Conservation (phyloP, 805 yeast genomes). For the Yamadazyma akitaensis region DNA sequence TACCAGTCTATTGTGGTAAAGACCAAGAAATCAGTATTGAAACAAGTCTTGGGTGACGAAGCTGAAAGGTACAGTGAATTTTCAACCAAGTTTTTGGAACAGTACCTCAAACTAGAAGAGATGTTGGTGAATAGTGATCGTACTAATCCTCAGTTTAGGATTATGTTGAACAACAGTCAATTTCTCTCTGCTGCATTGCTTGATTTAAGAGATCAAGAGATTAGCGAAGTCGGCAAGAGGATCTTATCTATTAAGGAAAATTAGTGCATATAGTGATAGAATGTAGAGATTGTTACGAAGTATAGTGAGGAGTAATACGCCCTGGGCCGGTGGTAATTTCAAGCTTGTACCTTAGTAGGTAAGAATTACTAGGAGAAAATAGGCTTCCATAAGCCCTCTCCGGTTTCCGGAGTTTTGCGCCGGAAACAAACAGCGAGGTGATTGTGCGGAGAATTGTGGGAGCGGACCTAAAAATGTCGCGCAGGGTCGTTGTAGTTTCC, state of each 20-base stretch:
- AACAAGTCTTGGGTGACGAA: background rate
- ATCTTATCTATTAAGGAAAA: slow-evolving; percentile 1
- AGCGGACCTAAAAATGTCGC: too few relatives aligned
- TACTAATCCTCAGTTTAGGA: slow-evolving; percentile 9
- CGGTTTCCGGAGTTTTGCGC: background rate
- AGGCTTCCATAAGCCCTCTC: background rate
- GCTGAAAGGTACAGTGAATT: background rate
- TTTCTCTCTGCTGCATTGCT: slow-evolving; percentile 25
- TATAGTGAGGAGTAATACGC: too few relatives aligned
- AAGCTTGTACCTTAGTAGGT: too few relatives aligned
- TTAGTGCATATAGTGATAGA: too few relatives aligned
- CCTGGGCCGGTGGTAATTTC: background rate
- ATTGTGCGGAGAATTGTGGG: background rate
- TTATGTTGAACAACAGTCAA: slow-evolving; percentile 29
- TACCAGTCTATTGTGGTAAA: slow-evolving; percentile 11
- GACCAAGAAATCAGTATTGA: background rate
- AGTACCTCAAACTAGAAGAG: slow-evolving; percentile 9
- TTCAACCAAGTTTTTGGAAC: slow-evolving; percentile 4
- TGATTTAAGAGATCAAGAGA: slow-evolving; percentile 3
- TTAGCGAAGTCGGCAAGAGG: slow-evolving; percentile 4
- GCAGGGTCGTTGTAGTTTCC: too few relatives aligned
- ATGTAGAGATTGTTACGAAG: too few relatives aligned
- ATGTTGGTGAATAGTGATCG: slow-evolving; percentile 7
- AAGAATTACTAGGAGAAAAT: background rate
- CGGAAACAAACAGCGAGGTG: slow-evolving; percentile 1